Evolutionary conservation across 805 yeast species (phyloP).

Genomic region (Lachancea nothofagi): DNA sequence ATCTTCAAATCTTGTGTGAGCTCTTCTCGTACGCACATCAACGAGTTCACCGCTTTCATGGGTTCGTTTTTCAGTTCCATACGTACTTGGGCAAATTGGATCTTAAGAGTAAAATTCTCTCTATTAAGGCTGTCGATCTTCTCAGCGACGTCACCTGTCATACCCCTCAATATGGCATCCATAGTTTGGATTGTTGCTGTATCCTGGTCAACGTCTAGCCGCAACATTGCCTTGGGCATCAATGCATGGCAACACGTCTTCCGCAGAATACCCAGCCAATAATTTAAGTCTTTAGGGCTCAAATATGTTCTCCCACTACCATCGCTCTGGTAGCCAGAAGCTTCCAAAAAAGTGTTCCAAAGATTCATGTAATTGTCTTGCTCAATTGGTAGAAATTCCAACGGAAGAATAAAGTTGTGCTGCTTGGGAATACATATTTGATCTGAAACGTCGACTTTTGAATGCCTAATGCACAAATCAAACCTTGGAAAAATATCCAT

Average conservation of each 20-base stretch:
- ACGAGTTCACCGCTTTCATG: constrained; percentile 42
- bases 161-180: constrained; percentile 60
- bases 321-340: constrained; percentile 46
- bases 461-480: constrained; percentile 61
- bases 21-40: constrained; percentile 38
- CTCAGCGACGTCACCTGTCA: constrained; percentile 53
- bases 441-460: constrained; percentile 72
- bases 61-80: constrained; percentile 54
- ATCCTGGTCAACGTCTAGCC: constrained; percentile 8
- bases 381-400: constrained; percentile 79
- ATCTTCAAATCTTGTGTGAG: constrained; percentile 24
- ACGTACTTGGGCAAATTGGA: constrained; percentile 62
- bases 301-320: constrained; percentile 46
- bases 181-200: constrained; percentile 32
- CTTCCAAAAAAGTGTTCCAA: constrained; percentile 52
- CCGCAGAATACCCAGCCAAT: constrained; percentile 65
- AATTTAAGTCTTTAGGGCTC: constrained; percentile 53
- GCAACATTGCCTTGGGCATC: constrained; percentile 20
- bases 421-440: constrained; percentile 81
- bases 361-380: constrained; percentile 71
- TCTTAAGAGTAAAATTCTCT: constrained; percentile 37
- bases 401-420: constrained; percentile 56
- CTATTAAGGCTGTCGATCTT: constrained; percentile 47
- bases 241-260: constrained; percentile 81
- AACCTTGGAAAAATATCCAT: constrained; percentile 46